Evolutionary conservation across 305 asterid genomes (phyloP), one percentile per base, ranked within the genome.

Genomic region (Lippia alba): DNA sequence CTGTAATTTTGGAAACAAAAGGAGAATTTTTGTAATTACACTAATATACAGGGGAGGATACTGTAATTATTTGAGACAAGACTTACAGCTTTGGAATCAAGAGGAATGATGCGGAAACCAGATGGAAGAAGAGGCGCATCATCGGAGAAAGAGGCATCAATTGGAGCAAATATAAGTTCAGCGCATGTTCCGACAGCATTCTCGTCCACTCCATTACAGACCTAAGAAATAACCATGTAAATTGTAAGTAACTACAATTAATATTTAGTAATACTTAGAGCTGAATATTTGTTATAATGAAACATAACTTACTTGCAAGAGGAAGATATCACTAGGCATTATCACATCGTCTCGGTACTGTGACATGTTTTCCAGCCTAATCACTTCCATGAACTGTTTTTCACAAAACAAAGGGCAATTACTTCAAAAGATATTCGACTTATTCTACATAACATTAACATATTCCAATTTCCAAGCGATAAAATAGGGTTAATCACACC

Each of bases 81-180:
- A 66, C 89, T 63, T 61, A 90, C 96, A 17, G 81, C 72, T 78
- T 86, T 90, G 16, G 89, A 78, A 67, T 95, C 96, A 3, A 95
- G 87, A 14, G 99, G 96, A 70, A 90, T 89, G 76, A 95, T 92
- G 64, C 98, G 96, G 57, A 95, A 95, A 72, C 99, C 98, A 30
- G 98, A 95, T 0, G 99, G 98, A 65, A 95, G 94, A 74, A 95
- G 99, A 45, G 97, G 96, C 7, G 98, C 95, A 73, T 95, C 97
- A 59, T 92, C 98, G 1, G 97, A 85, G 83, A 95, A 92, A 46
- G 98, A 89, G 74, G 96, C 96, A 50, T 95, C 98, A 14, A 95
- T 95, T 3, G 99, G 99, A 12, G 99, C 97, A 76, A 90, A 95
- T 69, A 95, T 72, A 60, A 95, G 96, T 75, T 95, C 99, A 0